Percentiles rank a stretch among this genome's conserved stretches.
Evolutionary conservation across 2,329 filamentous ascomycete species (phyloP).

Genomic region (Trichoderma semiorbis): DNA sequence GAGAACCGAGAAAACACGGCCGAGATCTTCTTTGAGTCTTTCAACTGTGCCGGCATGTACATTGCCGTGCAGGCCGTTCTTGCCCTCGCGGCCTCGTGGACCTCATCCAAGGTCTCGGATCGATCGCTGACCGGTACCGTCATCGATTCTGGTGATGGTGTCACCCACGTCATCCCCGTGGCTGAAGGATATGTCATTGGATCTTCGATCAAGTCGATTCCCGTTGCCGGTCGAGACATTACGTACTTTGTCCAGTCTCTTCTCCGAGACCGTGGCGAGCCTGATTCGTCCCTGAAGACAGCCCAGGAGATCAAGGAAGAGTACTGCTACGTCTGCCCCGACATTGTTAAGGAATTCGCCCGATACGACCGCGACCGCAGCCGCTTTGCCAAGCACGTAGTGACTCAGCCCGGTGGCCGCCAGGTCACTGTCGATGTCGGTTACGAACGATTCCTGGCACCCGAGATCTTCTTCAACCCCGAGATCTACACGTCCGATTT

Average conservation of each 20-base stretch:
- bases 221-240: conserved; percentile 95
- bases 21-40: conserved; percentile 99
- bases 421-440: conserved; percentile 86
- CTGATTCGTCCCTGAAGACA: conserved; percentile 94
- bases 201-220: conserved; percentile 98
- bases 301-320: conserved; percentile 98
- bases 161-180: conserved; percentile 97
- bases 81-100: conserved; percentile 95
- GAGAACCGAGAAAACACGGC: conserved; percentile 99
- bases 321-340: conserved; percentile 96
- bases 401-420: conserved; percentile 80
- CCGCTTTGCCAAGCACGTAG: conserved; percentile 85
- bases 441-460: conserved; percentile 95
- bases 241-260: conserved; percentile 98
- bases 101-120: conserved; percentile 95
- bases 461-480: conserved; percentile 99
- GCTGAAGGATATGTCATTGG: conserved; percentile 99
- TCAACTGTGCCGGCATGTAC: conserved; percentile 98
- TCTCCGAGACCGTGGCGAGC: conserved; percentile 91
- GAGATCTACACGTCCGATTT: conserved; percentile 99
- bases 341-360: conserved; percentile 97
- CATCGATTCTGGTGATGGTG: conserved; percentile 97
- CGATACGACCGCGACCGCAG: conserved; percentile 91
- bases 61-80: conserved; percentile 98
- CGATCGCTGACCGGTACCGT: conserved; percentile 95